phyloP scores from a whole-genome alignment of 192 early-diverging fungal species.

The Rhizophagus clarus region DNA sequence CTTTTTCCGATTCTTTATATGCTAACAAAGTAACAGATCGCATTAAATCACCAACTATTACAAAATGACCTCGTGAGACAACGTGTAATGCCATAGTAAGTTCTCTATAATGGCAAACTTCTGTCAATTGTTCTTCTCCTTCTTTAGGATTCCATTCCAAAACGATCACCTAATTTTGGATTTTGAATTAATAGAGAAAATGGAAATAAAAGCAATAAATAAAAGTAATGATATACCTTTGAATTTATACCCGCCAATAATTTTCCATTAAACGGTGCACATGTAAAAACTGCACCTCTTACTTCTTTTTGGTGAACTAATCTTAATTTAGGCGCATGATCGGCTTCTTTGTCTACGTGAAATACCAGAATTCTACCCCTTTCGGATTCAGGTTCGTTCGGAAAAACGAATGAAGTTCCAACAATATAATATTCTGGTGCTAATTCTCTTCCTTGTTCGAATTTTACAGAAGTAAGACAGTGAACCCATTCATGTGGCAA shows the following conservation, averaged over 20 bases:
- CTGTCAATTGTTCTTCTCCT: constrained; percentile 20
- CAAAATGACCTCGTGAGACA: constrained; percentile 62
- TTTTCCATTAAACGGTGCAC: constrained; percentile 62
- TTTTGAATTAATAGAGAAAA: not conserved
- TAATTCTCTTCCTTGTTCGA: constrained; percentile 35
- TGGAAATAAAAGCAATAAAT: not conserved
- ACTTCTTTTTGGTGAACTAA: constrained; percentile 54
- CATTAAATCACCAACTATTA: constrained; percentile 85
- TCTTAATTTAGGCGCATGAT: constrained; percentile 54
- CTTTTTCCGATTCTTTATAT: constrained; percentile 39
- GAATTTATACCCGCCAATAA: constrained; percentile 71
- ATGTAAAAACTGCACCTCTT: constrained; percentile 66
- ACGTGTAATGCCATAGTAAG: constrained; percentile 59
- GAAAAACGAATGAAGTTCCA: constrained; percentile 69
- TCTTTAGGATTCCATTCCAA: constrained; percentile 30
- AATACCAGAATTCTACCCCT: constrained; percentile 76
- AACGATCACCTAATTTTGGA: constrained; percentile 32
- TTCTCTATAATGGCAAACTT: constrained; percentile 39
- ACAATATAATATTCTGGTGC: constrained; percentile 62
- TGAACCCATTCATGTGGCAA: constrained; percentile 43
- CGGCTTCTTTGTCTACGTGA: constrained; percentile 15
- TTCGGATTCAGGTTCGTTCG: constrained; percentile 67
- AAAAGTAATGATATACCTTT: constrained; percentile 42
- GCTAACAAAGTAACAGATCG: constrained; percentile 69
- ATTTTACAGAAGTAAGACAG: constrained; percentile 46